Evolutionary conservation across 306 rosid genomes (phyloP), one percentile per base, ranked within the genome.

Genomic region (Canavalia gladiata): DNA sequence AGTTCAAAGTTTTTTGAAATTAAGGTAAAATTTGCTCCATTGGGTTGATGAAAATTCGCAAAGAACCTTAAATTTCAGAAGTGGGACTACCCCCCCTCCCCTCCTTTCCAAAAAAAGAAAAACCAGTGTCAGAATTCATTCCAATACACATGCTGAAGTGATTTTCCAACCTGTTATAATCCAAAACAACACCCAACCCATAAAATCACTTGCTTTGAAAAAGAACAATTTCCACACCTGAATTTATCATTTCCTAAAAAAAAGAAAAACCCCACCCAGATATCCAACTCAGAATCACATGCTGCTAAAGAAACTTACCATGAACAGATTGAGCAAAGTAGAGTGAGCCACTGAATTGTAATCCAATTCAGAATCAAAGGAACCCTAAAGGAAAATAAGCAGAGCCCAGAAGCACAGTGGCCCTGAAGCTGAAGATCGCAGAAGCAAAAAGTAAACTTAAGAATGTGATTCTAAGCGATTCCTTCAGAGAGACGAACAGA

Each of bases 241-340:
- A 82, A 73, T 50, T 59, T 2, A 74, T 18, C 51, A 81, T 30
- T 76, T 81, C 45, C 51, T 0, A 37, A 56, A 33, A 28, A 41
- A 37, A 5, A 18, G 13, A 34, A 18, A 4, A 41, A 39, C 35
- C 50, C 9, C 45, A 39, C 33, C 69, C 10, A 33, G 73, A 55
- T 28, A 82, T 68, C 37, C 64, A 75, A 82, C 59, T 42, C 42
- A 76, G 28, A 81, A 76, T 25, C 33, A 62, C 37, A 33, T 8
- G 69, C 57, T 18, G 60, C 43, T 35, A 65, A 42, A 52, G 76
- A 49, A 79, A 64, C 87, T 87, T 87, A 87, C 90, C 87, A 81
- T 64, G 72, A 87, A 74, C 57, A 72, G 37, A 57, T 6, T 76
- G 69, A 73, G 69, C 73, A 63, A 65, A 79, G 71, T 83, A 78